phyloP scores from a whole-genome alignment of 1,284 basidiomycete species.

The Pholiota adiposa region DNA sequence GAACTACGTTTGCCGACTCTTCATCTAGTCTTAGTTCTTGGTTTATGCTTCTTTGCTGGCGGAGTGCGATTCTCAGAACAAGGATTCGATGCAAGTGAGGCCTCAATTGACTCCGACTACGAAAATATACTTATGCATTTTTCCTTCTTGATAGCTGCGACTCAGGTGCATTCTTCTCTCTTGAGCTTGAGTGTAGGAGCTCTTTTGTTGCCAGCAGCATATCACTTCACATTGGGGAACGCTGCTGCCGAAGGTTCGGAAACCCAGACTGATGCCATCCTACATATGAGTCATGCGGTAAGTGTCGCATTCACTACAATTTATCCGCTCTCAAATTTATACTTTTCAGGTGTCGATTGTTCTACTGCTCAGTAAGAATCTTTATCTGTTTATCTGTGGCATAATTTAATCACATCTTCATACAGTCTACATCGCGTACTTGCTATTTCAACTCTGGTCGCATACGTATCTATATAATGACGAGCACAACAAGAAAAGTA shows the following conservation, averaged over 20 bases:
- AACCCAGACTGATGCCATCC: constrained; percentile 55
- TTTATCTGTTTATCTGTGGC: not conserved
- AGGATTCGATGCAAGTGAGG: constrained; percentile 72
- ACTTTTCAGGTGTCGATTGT: constrained; percentile 64
- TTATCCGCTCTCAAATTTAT: not conserved
- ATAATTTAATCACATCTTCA: constrained; percentile 6
- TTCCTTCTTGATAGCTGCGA: constrained; percentile 55
- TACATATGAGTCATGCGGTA: constrained; percentile 86
- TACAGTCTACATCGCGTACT: constrained; percentile 73
- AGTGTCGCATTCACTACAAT: constrained; percentile 30
- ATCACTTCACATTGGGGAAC: constrained; percentile 65
- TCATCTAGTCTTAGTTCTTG: constrained; percentile 62
- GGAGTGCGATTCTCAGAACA: constrained; percentile 80
- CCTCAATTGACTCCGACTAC: not conserved
- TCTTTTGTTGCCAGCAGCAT: constrained; percentile 79
- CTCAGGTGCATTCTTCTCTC: constrained; percentile 82
- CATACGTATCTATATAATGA: constrained; percentile 83
- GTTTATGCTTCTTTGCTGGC: constrained; percentile 84
- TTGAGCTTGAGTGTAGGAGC: constrained; percentile 82
- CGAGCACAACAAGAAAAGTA: constrained; percentile 46
- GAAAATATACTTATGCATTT: not conserved
- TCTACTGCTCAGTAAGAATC: constrained; percentile 64
- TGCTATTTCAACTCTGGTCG: constrained; percentile 88
- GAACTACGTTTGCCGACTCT: not conserved
- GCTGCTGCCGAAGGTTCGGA: constrained; percentile 35